Conservation (phyloP, 192 early-diverging fungal genomes). For the Coemansia sp. region DNA sequence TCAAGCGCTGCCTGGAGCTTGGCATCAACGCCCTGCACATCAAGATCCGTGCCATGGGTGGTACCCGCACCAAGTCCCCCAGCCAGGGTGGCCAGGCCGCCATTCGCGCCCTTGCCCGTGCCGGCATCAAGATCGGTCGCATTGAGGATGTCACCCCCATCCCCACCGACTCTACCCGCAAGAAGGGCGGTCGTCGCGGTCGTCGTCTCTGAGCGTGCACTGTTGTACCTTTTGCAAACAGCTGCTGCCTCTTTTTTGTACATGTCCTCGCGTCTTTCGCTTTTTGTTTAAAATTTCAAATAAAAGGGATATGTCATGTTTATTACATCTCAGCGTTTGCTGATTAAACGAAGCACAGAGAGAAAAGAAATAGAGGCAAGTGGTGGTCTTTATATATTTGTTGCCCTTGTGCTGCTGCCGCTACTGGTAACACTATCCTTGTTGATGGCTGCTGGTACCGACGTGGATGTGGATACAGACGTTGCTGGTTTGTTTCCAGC, state of each 20-base stretch:
- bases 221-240: constrained; percentile 1
- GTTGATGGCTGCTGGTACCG: background rate
- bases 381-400: background rate
- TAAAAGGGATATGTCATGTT: background rate
- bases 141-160: constrained; percentile 99
- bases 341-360: background rate
- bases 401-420: background rate
- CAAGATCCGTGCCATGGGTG: constrained; percentile 99
- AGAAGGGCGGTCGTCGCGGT: constrained; percentile 99
- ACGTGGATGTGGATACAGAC: background rate
- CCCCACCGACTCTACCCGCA: constrained; percentile 97
- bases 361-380: background rate
- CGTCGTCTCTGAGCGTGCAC: constrained; percentile 78
- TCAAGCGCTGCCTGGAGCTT: constrained; percentile 97
- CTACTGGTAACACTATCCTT: no score
- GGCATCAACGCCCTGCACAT: constrained; percentile 99
- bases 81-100: constrained; percentile 97
- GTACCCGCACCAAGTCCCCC: constrained; percentile 97
- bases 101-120: constrained; percentile 97
- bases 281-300: background rate
- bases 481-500: no score
- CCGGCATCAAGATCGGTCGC: constrained; percentile 98
- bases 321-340: no score
- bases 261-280: background rate
- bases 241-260: background rate